A percentile compares a stretch with the other conserved stretches of the same genome.
Evolutionary conservation across 1,139 yeast species (phyloP).

Genomic region (Sugiyamaella sp.): DNA sequence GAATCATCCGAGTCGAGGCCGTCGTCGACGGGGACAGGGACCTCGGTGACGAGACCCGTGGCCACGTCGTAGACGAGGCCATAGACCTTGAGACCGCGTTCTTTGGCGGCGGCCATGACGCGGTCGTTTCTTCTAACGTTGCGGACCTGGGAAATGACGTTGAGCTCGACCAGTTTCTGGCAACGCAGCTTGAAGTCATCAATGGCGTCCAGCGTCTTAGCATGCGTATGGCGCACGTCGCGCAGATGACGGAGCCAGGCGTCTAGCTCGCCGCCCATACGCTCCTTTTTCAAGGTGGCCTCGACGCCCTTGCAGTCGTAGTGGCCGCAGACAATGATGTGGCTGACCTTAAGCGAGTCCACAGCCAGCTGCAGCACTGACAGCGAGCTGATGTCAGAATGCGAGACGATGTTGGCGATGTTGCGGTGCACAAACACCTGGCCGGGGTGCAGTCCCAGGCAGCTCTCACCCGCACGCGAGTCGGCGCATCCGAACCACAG

Average conservation of each 20-base stretch:
- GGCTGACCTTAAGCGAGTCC: slow-evolving; percentile 79
- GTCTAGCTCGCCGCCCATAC: slow-evolving; percentile 74
- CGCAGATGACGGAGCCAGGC: slow-evolving; percentile 77
- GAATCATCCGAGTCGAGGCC: slow-evolving; percentile 19
- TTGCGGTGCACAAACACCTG: slow-evolving; percentile 93
- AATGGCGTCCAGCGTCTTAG: slow-evolving; percentile 44
- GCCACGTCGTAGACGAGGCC: slow-evolving; percentile 88
- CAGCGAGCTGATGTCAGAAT: slow-evolving; percentile 74
- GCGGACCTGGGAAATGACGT: slow-evolving; percentile 64
- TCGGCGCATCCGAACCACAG: slow-evolving; percentile 97
- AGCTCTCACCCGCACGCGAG: slow-evolving; percentile 83
- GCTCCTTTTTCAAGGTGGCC: slow-evolving; percentile 75
- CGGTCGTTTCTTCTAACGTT: slow-evolving; percentile 69
- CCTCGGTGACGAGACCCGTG: slow-evolving; percentile 52
- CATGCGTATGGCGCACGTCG: slow-evolving; percentile 64
- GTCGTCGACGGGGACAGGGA: slow-evolving; percentile 17
- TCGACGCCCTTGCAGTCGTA: slow-evolving; percentile 97
- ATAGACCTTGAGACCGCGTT: slow-evolving; percentile 80
- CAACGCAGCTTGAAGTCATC: slow-evolving; percentile 54
- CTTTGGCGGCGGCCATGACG: slow-evolving; percentile 69
- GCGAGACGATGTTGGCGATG: slow-evolving; percentile 78
- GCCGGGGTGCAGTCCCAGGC: slow-evolving; percentile 81
- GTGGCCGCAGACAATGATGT: slow-evolving; percentile 94
- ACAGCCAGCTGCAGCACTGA: slow-evolving; percentile 91
- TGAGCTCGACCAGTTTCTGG: slow-evolving; percentile 72